Evolutionary conservation across 2,329 filamentous ascomycete species (phyloP).

Genomic region (Aureobasidium subglaciale): DNA sequence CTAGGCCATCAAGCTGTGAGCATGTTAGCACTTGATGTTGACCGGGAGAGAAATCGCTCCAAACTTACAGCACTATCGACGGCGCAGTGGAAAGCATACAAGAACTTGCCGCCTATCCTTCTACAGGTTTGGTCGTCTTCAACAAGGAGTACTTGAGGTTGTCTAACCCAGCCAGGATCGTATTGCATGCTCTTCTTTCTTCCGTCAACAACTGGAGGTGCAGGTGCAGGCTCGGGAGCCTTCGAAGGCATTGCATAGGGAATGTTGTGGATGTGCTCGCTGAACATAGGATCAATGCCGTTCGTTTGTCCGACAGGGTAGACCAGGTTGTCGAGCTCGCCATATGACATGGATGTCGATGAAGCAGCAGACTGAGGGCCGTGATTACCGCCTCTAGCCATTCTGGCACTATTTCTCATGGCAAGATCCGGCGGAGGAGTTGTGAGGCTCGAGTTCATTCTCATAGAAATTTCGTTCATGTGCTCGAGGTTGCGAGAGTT

Average conservation of each 20-base stretch:
- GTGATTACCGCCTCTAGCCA: constrained; percentile 37
- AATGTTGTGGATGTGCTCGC: constrained; percentile 90
- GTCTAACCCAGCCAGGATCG: constrained; percentile 58
- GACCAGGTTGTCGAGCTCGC: constrained; percentile 64
- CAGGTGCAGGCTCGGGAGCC: constrained; percentile 38
- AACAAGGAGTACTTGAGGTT: constrained; percentile 79
- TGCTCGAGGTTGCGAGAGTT: constrained; percentile 59
- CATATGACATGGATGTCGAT: constrained; percentile 47
- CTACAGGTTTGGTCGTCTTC: constrained; percentile 69
- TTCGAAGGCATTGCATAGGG: constrained; percentile 74
- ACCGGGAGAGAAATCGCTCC: neutral
- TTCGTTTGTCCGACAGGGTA: constrained; percentile 88
- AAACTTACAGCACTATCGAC: constrained; percentile 56
- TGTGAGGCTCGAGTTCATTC: constrained; percentile 48
- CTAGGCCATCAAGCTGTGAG: constrained; percentile 69
- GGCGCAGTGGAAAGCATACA: constrained; percentile 57
- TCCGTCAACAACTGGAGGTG: constrained; percentile 41
- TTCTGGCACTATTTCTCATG: constrained; percentile 36
- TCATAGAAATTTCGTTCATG: constrained; percentile 52
- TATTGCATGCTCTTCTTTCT: constrained; percentile 56
- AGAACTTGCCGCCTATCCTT: constrained; percentile 59
- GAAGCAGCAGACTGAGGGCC: constrained; percentile 39
- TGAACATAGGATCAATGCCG: constrained; percentile 90
- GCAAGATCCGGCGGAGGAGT: constrained; percentile 50
- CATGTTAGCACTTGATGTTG: constrained; percentile 24